Conservation (phyloP, 73 alveolate species). For the Paramecium biaurelia region DNA sequence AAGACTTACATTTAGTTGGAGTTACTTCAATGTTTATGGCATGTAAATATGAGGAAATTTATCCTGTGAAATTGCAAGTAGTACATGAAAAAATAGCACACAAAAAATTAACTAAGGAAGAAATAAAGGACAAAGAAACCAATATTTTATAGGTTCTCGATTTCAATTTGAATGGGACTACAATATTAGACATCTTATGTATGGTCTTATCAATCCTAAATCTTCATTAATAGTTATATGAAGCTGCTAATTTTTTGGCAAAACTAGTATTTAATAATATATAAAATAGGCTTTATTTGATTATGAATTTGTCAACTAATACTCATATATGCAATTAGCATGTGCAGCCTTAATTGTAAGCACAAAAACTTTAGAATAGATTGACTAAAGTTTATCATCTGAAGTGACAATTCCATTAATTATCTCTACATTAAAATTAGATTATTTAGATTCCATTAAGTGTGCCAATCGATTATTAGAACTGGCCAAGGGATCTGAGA, state of each 20-base stretch:
- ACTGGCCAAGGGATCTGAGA: conserved; percentile 50
- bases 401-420: conserved; percentile 26
- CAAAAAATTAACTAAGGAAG: conserved; percentile 31
- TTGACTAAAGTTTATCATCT: not conserved
- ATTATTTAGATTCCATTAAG: not conserved
- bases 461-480: conserved; percentile 25
- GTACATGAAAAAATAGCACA: conserved; percentile 59
- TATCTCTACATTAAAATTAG: not conserved
- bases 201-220: conserved; percentile 16
- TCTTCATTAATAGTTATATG: not conserved
- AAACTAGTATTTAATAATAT: not conserved
- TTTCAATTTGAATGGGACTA: conserved; percentile 24
- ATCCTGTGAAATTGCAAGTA: conserved; percentile 63
- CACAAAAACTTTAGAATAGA: conserved; percentile 22
- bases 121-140: conserved; percentile 21
- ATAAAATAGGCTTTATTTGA: conserved; percentile 13
- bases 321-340: conserved; percentile 4
- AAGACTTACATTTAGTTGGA: conserved; percentile 73
- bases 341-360: conserved; percentile 36
- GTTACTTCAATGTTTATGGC: conserved; percentile 77
- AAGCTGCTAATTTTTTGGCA: conserved; percentile 21
- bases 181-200: conserved; percentile 20
- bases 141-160: not conserved
- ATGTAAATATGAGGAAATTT: conserved; percentile 83
- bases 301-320: not conserved